These are phyloP conservation scores for Primulina tabacum DNA, from an alignment of 257 asterid genomes.

Conservation along the genomic window DNA sequence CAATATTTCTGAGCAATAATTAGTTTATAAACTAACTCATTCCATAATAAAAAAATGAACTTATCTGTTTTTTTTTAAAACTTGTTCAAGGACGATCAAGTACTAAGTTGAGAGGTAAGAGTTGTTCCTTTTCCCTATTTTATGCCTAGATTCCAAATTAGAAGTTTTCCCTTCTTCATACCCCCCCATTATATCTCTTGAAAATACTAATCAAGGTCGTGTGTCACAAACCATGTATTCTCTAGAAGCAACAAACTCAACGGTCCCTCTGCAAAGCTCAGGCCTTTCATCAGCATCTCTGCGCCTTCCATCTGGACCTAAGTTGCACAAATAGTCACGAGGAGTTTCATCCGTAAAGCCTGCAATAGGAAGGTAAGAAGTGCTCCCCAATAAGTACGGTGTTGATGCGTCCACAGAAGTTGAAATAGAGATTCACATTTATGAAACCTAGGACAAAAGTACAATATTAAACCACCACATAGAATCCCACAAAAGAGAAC, in stretches of 20 bases:
- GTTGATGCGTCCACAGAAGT: constrained; percentile 5
- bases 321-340: constrained; percentile 94
- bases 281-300: constrained; percentile 99
- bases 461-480: constrained; percentile 1
- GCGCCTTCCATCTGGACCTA: constrained; percentile 99
- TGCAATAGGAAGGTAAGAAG: constrained; percentile 36
- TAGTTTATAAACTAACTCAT: too few relatives aligned
- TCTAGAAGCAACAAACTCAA: constrained; percentile 90
- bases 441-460: constrained; percentile 18
- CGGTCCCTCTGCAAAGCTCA: constrained; percentile 95
- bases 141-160: too few relatives aligned
- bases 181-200: too few relatives aligned
- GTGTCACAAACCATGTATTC: constrained; percentile 78
- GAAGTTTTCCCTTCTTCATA: too few relatives aligned
- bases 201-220: too few relatives aligned
- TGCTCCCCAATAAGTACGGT: not conserved
- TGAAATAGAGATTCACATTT: constrained; percentile 8
- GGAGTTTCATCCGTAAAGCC: constrained; percentile 96
- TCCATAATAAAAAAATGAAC: too few relatives aligned
- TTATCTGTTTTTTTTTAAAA: too few relatives aligned
- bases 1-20: too few relatives aligned
- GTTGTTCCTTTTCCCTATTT: too few relatives aligned
- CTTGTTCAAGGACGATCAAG: too few relatives aligned
- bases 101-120: too few relatives aligned
- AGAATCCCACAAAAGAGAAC: constrained; percentile 9